phyloP scores from a whole-genome alignment of 352 stramenopile genomes.

The Phytophthora idaei region DNA sequence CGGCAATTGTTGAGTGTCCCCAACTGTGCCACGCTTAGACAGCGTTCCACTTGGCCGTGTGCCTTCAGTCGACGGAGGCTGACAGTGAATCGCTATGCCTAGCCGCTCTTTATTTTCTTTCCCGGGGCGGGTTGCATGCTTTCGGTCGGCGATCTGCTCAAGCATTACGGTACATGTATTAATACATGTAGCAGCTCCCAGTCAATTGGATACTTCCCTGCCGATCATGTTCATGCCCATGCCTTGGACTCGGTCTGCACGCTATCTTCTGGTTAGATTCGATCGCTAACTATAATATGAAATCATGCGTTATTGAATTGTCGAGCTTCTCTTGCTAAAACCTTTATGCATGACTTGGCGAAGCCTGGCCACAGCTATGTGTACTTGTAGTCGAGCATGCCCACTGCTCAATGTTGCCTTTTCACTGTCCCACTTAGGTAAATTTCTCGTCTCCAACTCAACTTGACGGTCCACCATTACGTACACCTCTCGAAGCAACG shows the following conservation, averaged over 20 bases:
- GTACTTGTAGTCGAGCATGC: background rate
- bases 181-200: background rate
- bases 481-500: slow-evolving; percentile 1
- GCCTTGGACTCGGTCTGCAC: background rate
- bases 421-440: slow-evolving; percentile 13
- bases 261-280: background rate
- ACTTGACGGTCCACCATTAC: slow-evolving; percentile 12
- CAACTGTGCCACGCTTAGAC: no score
- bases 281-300: no score
- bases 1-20: no score
- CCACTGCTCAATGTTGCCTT: slow-evolving; percentile 3
- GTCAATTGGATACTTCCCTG: slow-evolving; percentile 13
- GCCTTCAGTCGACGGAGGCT: background rate
- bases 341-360: no score
- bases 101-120: background rate
- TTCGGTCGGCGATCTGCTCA: slow-evolving; percentile 19
- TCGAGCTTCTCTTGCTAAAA: no score
- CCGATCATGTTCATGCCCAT: slow-evolving; percentile 1
- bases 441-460: slow-evolving; percentile 5
- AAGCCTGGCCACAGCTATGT: no score
- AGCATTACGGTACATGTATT: background rate
- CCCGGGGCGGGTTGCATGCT: slow-evolving; percentile 23
- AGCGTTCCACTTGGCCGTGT: background rate
- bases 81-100: background rate
- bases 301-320: no score